These are phyloP conservation scores for Gliomastix tumulicola DNA, from an alignment of 2,329 filamentous ascomycete genomes.

Conservation along the genomic window DNA sequence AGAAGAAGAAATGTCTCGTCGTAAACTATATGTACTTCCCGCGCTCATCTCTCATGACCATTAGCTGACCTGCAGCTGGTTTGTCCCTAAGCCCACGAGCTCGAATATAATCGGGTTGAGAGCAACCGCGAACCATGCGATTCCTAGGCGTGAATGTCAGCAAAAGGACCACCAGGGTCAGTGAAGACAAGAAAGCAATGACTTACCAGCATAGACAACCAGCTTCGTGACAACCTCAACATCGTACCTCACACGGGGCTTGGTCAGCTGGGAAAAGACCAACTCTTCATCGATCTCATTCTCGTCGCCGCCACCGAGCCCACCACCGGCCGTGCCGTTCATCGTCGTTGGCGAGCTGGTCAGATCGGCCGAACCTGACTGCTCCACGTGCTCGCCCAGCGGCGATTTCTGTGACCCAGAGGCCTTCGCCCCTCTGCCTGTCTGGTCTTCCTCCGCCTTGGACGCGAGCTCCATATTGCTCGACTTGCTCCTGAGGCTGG, in stretches of 20 bases:
- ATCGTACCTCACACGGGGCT: slow-evolving; percentile 87
- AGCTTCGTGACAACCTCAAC: slow-evolving; percentile 98
- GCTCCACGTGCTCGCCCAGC: slow-evolving; percentile 60
- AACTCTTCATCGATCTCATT: slow-evolving; percentile 61
- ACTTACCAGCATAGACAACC: slow-evolving; percentile 83
- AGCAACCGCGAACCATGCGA: slow-evolving; percentile 74
- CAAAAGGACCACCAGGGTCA: neutral
- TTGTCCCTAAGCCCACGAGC: slow-evolving; percentile 43
- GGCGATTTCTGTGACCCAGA: slow-evolving; percentile 38
- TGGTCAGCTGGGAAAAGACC: slow-evolving; percentile 77
- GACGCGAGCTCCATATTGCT: slow-evolving; percentile 33
- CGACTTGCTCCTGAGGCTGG: slow-evolving; percentile 34
- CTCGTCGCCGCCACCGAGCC: slow-evolving; percentile 26
- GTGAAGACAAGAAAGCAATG: slow-evolving; percentile 4
- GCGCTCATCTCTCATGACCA: too few relatives aligned
- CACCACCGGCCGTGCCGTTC: slow-evolving; percentile 7
- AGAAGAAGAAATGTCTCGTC: too few relatives aligned
- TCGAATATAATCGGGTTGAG: slow-evolving; percentile 69
- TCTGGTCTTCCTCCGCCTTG: slow-evolving; percentile 29
- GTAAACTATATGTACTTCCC: too few relatives aligned
- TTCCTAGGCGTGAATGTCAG: slow-evolving; percentile 45
- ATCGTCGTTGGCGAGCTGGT: slow-evolving; percentile 1
- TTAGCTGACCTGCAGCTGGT: slow-evolving; percentile 20
- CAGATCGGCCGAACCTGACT: slow-evolving; percentile 48
- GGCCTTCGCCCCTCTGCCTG: slow-evolving; percentile 28